Evolutionary conservation across 129 eudicot genomes (phyloP), one percentile per base, ranked within the genome.

Genomic region (Logfia minima): DNA sequence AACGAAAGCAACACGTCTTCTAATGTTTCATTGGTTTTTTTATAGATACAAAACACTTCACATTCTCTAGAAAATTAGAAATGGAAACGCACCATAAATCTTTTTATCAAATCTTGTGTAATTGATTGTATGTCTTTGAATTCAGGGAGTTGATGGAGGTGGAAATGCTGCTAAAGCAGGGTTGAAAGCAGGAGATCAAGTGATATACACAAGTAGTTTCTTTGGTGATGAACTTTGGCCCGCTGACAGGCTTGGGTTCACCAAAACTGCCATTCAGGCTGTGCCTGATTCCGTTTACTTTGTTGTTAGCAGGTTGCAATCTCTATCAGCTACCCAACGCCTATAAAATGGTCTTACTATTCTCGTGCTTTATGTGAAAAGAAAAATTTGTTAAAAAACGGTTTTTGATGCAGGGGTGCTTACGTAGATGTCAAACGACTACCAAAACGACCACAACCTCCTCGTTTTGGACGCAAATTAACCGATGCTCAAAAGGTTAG

Each of bases 171-270:
- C 99, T 71, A 89, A 76, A 81, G 90, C 97, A 58, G 96, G 99
- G 77, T 88, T 94, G 16, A 94, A 94, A 71, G 83, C 75, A 0
- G 99, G 99, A 48, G 99, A 94, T 80, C 99, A 94, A 70, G 99
- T 94, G 29, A 74, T 94, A 35, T 94, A 94, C 84, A 94, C 97
- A 3, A 94, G 99, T 82, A 94, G 99, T 81, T 91, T 94, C 89
- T 94, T 94, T 64, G 99, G 99, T 3, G 99, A 94, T 82, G 97
- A 91, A 72, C 96, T 94, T 65, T 94, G 99, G 97, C 97, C 99
- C 32, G 99, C 99, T 28, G 99, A 94, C 55, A 94, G 72, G 86
- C 89, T 94, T 35, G 99, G 99, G 16, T 94, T 94, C 62, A 89
- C 99, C 2, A 94, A 94, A 86, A 94, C 99, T 3, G 97, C 99